Percentiles rank a stretch among this genome's conserved stretches.
These are phyloP conservation scores for Ashbya aceris DNA, from an alignment of 1,139 yeast genomes.

Conservation along the genomic window DNA sequence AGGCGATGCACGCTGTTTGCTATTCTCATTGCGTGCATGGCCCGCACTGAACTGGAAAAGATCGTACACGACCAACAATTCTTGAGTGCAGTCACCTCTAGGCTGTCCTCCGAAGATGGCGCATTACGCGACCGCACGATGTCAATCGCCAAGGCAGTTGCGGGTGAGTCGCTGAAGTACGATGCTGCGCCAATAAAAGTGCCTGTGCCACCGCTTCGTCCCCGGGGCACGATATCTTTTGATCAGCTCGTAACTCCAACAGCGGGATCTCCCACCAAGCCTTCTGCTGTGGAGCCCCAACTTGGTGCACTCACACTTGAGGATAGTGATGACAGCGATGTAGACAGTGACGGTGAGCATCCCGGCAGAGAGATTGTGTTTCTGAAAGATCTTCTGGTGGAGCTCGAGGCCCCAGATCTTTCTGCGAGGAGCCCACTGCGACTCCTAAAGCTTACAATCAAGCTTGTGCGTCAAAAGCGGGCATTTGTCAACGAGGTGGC, in stretches of 20 bases:
- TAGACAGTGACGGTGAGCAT: constrained; percentile 9
- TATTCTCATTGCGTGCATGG: constrained; percentile 15
- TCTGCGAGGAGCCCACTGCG: constrained; percentile 11
- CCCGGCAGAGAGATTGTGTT: constrained; percentile 22
- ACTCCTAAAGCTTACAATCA: constrained; percentile 26
- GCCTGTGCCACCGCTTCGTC: constrained; percentile 11
- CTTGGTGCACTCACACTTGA: constrained; percentile 10
- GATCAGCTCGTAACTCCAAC: not conserved
- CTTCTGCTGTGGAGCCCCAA: not conserved
- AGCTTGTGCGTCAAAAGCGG: constrained; percentile 31
- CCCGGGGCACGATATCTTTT: not conserved
- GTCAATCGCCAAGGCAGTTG: constrained; percentile 31
- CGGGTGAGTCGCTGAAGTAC: constrained; percentile 27
- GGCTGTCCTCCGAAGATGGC: constrained; percentile 25
- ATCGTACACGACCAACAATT: constrained; percentile 23
- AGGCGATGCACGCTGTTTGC: constrained; percentile 19
- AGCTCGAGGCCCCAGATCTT: constrained; percentile 16
- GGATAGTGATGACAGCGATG: constrained; percentile 19
- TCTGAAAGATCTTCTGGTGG: constrained; percentile 30
- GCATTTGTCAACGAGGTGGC: constrained; percentile 30
- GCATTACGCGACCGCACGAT: constrained; percentile 31
- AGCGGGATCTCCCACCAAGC: not conserved
- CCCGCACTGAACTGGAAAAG: constrained; percentile 9
- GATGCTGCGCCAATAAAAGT: constrained; percentile 24
- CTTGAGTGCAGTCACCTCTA: constrained; percentile 29